phyloP scores from a whole-genome alignment of 2,329 filamentous ascomycete genomes.

The Chrysosphaeria jannelii region DNA sequence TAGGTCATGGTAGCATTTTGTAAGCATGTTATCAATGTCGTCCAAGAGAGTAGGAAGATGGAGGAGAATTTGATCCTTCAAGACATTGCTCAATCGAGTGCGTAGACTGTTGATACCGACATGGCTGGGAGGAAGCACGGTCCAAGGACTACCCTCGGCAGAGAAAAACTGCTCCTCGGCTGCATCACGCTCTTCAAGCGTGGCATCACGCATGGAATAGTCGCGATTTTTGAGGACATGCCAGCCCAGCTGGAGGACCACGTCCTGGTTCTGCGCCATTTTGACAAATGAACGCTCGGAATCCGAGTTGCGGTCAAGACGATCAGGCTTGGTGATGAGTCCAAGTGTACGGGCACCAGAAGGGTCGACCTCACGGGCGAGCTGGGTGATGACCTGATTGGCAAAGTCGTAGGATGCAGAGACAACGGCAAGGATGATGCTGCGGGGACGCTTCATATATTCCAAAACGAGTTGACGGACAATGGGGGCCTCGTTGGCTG shows the following conservation, averaged over 20 bases:
- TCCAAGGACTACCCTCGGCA: slow-evolving; percentile 11
- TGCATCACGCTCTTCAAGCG: slow-evolving; percentile 10
- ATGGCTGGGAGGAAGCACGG: slow-evolving; percentile 7
- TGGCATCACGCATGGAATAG: slow-evolving; percentile 9
- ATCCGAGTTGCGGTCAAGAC: slow-evolving; percentile 9
- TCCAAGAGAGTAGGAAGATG: slow-evolving; percentile 15
- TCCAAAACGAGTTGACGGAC: slow-evolving; percentile 16
- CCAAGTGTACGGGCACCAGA: slow-evolving; percentile 16
- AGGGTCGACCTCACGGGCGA: slow-evolving; percentile 12
- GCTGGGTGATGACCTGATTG: slow-evolving; percentile 23
- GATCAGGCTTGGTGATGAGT: slow-evolving; percentile 26
- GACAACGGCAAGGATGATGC: slow-evolving; percentile 28
- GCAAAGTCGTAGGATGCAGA: slow-evolving; percentile 24
- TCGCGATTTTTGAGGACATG: slow-evolving; percentile 18
- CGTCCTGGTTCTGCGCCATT: slow-evolving; percentile 15
- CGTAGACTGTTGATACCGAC: slow-evolving; percentile 19
- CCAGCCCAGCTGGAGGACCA: slow-evolving; percentile 19
- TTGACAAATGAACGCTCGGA: slow-evolving; percentile 12
- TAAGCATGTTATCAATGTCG: slow-evolving; percentile 12
- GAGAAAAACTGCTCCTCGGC: slow-evolving; percentile 14
- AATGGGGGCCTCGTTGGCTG: slow-evolving; percentile 12
- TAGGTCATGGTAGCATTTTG: slow-evolving; percentile 7
- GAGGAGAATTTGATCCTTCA: slow-evolving; percentile 15
- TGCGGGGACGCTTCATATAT: slow-evolving; percentile 25
- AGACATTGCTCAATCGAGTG: slow-evolving; percentile 17